Conservation (phyloP, 2,329 filamentous ascomycete species). For the Fusarium sambucinum region DNA sequence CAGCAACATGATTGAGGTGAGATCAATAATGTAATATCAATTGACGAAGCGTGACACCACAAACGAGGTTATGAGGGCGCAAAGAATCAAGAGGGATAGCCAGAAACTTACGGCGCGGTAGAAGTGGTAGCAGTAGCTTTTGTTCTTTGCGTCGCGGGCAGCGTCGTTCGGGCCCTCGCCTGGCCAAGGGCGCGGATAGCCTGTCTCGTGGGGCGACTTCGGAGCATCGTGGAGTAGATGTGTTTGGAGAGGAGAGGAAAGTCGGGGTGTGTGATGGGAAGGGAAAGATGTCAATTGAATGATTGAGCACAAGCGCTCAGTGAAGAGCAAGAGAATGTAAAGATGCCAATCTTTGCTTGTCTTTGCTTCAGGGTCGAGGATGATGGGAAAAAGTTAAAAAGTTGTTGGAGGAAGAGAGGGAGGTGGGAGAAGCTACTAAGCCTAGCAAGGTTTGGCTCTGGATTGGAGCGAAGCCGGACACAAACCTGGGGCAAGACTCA, state of each 20-base stretch:
- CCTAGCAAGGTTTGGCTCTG: background rate
- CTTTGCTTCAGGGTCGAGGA: background rate
- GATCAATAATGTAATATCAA: background rate
- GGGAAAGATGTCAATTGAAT: background rate
- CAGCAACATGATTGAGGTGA: background rate
- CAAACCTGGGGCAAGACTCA: background rate
- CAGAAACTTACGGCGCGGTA: background rate
- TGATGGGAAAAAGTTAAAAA: background rate
- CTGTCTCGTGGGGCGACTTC: background rate
- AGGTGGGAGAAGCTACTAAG: background rate
- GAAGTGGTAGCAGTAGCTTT: background rate
- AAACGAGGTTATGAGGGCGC: background rate
- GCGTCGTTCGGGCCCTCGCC: background rate
- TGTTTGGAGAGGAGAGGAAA: background rate
- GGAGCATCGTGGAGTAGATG: background rate
- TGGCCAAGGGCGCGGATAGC: background rate
- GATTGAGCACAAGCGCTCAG: background rate
- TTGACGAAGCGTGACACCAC: background rate
- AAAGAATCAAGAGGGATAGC: background rate
- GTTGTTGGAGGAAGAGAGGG: background rate
- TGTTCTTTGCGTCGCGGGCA: background rate
- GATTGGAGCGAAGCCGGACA: background rate
- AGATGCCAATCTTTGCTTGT: background rate
- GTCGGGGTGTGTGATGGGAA: background rate
- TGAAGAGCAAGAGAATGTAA: background rate